phyloP scores from a whole-genome alignment of 257 asterid species.

The Solanum gandarillasii region DNA sequence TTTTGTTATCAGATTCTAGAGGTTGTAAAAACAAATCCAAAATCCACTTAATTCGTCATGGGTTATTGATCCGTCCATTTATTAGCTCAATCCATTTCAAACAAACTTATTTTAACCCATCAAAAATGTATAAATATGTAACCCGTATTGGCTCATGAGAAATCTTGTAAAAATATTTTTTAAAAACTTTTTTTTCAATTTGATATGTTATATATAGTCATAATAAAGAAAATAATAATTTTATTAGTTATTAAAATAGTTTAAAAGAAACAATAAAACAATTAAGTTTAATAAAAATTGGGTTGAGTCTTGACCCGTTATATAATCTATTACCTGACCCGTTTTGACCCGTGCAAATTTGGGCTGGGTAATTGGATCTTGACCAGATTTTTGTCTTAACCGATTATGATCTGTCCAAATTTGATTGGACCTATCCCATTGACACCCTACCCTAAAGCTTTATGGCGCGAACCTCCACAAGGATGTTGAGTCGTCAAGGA shows the following conservation, averaged over 20 bases:
- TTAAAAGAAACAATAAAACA: neutral
- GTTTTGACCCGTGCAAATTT: too few relatives aligned
- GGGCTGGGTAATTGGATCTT: too few relatives aligned
- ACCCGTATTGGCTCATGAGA: too few relatives aligned
- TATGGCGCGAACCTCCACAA: neutral
- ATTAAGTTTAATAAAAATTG: too few relatives aligned
- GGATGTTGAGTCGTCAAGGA: neutral
- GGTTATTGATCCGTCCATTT: neutral
- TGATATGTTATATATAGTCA: neutral
- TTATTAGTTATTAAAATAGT: too few relatives aligned
- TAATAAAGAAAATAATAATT: too few relatives aligned
- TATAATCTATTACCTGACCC: too few relatives aligned
- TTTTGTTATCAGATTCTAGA: neutral
- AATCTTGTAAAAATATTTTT: too few relatives aligned
- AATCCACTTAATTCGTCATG: neutral
- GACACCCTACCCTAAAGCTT: neutral
- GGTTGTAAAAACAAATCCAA: neutral
- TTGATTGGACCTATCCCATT: neutral
- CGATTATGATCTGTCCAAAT: neutral
- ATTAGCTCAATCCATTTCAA: neutral
- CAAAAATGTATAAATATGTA: too few relatives aligned
- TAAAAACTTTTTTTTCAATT: too few relatives aligned
- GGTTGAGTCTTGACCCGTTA: neutral
- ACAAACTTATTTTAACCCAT: too few relatives aligned
- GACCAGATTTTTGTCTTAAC: too few relatives aligned